Percentiles rank a stretch among this genome's conserved stretches.
phyloP scores from a whole-genome alignment of 2,329 filamentous ascomycete species.

The Drechslera avenae region DNA sequence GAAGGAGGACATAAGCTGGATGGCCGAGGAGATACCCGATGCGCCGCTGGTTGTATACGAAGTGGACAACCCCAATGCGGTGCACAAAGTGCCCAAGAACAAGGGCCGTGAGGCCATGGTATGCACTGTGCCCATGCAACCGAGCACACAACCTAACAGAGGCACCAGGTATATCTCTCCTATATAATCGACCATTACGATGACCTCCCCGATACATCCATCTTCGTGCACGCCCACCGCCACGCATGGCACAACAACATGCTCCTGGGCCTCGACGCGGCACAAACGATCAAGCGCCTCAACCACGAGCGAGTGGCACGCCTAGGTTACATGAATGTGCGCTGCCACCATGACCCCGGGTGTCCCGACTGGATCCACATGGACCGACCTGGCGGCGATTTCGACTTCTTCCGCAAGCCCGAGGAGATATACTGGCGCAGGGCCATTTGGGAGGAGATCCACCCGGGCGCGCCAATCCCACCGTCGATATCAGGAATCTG shows the following conservation, averaged over 20 bases:
- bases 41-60: constrained; percentile 55
- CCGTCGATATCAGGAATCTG: constrained; percentile 53
- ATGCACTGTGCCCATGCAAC: constrained; percentile 6
- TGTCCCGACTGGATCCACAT: constrained; percentile 64
- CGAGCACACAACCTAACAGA: constrained; percentile 9
- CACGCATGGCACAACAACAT: constrained; percentile 66
- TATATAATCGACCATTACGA: constrained; percentile 69
- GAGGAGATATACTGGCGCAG: constrained; percentile 46
- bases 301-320: constrained; percentile 58
- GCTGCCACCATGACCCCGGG: constrained; percentile 63
- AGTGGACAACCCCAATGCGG: constrained; percentile 57
- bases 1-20: constrained; percentile 47
- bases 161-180: constrained; percentile 57
- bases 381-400: constrained; percentile 48
- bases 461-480: constrained; percentile 48
- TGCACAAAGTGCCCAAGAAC: constrained; percentile 60
- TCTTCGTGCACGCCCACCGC: constrained; percentile 64
- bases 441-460: constrained; percentile 49
- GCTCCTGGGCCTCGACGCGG: constrained; percentile 57
- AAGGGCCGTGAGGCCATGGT: constrained; percentile 67
- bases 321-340: constrained; percentile 64
- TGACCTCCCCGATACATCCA: constrained; percentile 61
- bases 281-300: constrained; percentile 57
- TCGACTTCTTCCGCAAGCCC: constrained; percentile 48
- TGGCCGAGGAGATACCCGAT: constrained; percentile 43